Percentiles rank a stretch among this genome's conserved stretches.
phyloP scores from a whole-genome alignment of 2,329 filamentous ascomycete species.

The Trichophyton rubrum region DNA sequence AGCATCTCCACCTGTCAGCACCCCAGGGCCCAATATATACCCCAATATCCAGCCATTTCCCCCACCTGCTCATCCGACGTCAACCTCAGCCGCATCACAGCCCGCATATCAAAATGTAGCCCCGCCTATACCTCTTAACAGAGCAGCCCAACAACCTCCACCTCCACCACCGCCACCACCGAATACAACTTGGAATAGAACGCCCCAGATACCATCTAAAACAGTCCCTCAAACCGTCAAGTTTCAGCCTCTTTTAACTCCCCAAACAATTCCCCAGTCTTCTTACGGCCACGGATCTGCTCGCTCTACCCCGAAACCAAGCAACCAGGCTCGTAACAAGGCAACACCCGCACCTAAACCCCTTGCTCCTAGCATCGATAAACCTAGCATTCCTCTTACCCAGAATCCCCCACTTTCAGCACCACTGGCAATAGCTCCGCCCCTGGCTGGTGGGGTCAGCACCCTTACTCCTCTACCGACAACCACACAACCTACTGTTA shows the following conservation, averaged over 20 bases:
- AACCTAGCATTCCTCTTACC: not conserved
- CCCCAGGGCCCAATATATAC: not conserved
- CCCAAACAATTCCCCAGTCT: constrained; percentile 1
- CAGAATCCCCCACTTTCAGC: not conserved
- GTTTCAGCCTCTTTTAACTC: constrained; percentile 4
- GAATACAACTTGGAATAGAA: not conserved
- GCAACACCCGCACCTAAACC: not conserved
- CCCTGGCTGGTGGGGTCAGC: not conserved
- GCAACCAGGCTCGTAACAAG: not conserved
- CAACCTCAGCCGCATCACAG: not conserved
- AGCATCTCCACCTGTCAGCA: not conserved
- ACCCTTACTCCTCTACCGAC: not conserved
- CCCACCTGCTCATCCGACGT: not conserved
- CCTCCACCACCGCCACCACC: not conserved
- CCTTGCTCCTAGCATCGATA: not conserved
- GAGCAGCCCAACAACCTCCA: not conserved
- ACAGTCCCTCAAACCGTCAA: constrained; percentile 1
- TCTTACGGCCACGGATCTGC: not conserved
- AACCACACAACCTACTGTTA: not conserved
- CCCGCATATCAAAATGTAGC: not conserved
- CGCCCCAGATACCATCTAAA: not conserved
- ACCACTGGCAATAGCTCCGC: not conserved
- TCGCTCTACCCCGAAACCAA: not conserved
- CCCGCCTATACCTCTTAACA: not conserved
- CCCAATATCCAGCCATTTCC: constrained; percentile 4